Base-by-base conservation (phyloP, 1,284 basidiomycete genomes). In the Exsudoporus floridanus region DNA sequence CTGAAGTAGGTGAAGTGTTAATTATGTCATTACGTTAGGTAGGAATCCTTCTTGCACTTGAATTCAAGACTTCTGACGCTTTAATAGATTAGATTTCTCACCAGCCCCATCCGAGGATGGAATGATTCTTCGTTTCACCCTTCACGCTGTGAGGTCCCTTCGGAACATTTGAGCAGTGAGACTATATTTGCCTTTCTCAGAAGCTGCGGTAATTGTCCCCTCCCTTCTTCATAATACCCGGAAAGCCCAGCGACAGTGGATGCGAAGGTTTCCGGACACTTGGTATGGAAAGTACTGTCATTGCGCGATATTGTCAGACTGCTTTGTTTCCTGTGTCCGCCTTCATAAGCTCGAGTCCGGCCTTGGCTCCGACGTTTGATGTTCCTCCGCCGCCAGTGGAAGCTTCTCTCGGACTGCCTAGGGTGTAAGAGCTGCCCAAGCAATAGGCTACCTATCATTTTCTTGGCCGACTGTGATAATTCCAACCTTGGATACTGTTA, bases 1-100 rank as follows among this genome's bases (percentile, higher is more conserved):
- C 75, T 88, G 54, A 77, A 77, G 62, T 85, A 75, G 55, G 7
- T 33, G 46, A 35, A 53, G 25, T 13, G 10, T 27, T 40, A 36
- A 50, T 41, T 13, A 39, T 14, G 7, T 43, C 28, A 23, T 49
- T 55, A 53, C 43, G 12, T 40, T 70, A 62, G 69, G 66, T 66
- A 36, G 18, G 42, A 30, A 25, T n/a, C 3, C 12, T 31, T 28
- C 2, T 25, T 31, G 19, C 10, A 5, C 23, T 9, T 1, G 14
- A 34, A 27, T 35, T 19, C 19, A 12, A 27, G n/a, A 16, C 1
- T 3, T 12, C 47, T 62, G 41, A 64, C 27, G 1, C 14, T 5
- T 40, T 16, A 1, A 25, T n/a, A 64, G 62, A 63, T 33, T 62
- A 64, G 64, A 60, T 47, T 42, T 12, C 43, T 38, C 30, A 21